Evolutionary conservation across 371 early-diverging fungal genomes (phyloP).

Genomic region (Agmasoma carcini): DNA sequence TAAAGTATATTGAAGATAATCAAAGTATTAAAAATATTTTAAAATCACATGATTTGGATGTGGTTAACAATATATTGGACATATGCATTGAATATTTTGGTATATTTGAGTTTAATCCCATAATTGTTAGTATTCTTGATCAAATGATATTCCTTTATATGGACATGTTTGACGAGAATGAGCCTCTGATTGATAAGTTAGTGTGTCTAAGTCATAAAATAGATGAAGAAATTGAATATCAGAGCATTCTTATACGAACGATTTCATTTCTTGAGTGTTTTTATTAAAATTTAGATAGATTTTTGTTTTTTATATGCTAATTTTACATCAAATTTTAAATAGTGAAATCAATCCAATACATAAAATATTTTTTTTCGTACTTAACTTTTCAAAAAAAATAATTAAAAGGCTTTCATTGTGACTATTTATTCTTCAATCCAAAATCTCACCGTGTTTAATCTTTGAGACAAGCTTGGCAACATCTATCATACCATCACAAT

Average conservation of each 20-base stretch:
- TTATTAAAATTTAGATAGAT: too few species aligned
- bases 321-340: too few species aligned
- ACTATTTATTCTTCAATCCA: too few species aligned
- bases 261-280: slow-evolving; percentile 36
- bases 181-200: slow-evolving; percentile 7
- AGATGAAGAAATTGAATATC: slow-evolving; percentile 31
- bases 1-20: slow-evolving; percentile 27
- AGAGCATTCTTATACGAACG: slow-evolving; percentile 22
- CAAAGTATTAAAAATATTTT: slow-evolving; percentile 21
- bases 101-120: slow-evolving; percentile 17
- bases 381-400: too few species aligned
- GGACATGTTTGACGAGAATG: slow-evolving; percentile 13
- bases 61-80: slow-evolving; percentile 14
- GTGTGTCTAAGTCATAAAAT: slow-evolving; percentile 7
- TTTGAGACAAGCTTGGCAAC: slow-evolving; percentile 22
- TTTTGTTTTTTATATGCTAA: too few species aligned
- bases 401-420: too few species aligned
- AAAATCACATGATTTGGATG: slow-evolving; percentile 5
- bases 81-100: slow-evolving; percentile 29
- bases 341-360: too few species aligned
- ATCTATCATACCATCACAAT: slow-evolving; percentile 15
- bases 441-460: slow-evolving; percentile 48
- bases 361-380: too few species aligned
- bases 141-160: slow-evolving; percentile 23
- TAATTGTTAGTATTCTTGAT: slow-evolving; percentile 28